Conservation (phyloP, 768 basidiomycete species). For the Auricularia cornea region DNA sequence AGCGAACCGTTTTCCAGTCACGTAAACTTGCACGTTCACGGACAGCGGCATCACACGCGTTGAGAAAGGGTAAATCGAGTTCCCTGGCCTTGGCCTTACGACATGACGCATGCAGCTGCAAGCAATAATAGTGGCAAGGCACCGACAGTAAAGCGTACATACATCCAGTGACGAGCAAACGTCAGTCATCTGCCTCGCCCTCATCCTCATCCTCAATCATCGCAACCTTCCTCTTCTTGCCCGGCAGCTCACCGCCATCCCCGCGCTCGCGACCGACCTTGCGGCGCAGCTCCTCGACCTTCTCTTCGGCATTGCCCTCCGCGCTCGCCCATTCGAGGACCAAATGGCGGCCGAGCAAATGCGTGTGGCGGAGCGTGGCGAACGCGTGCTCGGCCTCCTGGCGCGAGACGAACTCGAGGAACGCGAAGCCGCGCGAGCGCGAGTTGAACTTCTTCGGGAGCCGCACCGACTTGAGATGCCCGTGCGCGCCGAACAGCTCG, state of each 20-base stretch:
- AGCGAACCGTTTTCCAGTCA: too few relatives aligned
- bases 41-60: too few relatives aligned
- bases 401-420: conserved; percentile 86
- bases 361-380: conserved; percentile 81
- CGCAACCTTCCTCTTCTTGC: conserved; percentile 62
- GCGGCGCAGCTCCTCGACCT: conserved; percentile 64
- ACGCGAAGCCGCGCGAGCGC: conserved; percentile 88
- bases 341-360: conserved; percentile 90
- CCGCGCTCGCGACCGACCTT: conserved; percentile 77
- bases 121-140: too few relatives aligned
- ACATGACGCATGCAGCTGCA: too few relatives aligned
- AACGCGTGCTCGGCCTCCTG: conserved; percentile 88
- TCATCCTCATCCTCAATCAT: conserved; percentile 36
- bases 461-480: conserved; percentile 88
- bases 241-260: conserved; percentile 60
- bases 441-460: conserved; percentile 88
- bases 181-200: conserved; percentile 23
- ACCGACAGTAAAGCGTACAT: neutral
- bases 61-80: too few relatives aligned
- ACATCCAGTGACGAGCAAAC: neutral
- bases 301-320: conserved; percentile 46
- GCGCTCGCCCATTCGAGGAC: conserved; percentile 93
- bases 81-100: too few relatives aligned
- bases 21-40: too few relatives aligned
- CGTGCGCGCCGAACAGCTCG: conserved; percentile 81